Conservation (phyloP, 2,329 filamentous ascomycete genomes). For the Akanthomyces uredinophilus region DNA sequence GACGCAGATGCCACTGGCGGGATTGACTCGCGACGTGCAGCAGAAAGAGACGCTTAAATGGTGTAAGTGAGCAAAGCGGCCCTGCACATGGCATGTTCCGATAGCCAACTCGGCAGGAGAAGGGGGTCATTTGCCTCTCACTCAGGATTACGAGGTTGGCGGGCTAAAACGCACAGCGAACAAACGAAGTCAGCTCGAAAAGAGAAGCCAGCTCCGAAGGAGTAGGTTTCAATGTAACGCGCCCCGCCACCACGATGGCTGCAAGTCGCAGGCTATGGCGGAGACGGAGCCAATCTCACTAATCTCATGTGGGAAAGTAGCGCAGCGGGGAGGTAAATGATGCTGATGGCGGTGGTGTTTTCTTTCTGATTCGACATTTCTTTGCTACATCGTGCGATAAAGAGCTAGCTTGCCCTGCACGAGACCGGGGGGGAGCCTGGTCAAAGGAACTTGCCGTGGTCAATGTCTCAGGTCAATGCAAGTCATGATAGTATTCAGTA, state of each 20-base stretch:
- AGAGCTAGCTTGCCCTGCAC: not conserved
- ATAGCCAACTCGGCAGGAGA: not conserved
- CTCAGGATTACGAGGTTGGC: not conserved
- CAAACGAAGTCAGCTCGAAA: not conserved
- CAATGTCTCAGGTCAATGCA: slow-evolving; percentile 9
- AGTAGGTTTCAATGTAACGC: not conserved
- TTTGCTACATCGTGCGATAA: not conserved
- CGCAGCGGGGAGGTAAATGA: not conserved
- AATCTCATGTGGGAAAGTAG: not conserved
- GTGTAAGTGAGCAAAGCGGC: not conserved
- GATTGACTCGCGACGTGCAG: slow-evolving; percentile 7
- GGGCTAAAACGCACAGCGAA: not conserved
- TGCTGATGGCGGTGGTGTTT: not conserved
- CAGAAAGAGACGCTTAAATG: not conserved
- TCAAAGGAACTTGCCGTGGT: not conserved
- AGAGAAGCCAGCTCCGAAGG: slow-evolving; percentile 7
- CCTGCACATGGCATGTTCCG: slow-evolving; percentile 6
- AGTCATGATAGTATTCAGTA: slow-evolving; percentile 3
- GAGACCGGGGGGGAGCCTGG: not conserved
- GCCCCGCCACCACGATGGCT: not conserved
- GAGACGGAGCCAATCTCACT: not conserved
- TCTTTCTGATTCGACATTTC: not conserved
- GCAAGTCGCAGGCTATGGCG: not conserved
- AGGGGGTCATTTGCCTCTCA: not conserved
- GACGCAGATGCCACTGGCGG: not conserved